Conservation (phyloP, 768 basidiomycete genomes). For the Coprinopsis sp. region DNA sequence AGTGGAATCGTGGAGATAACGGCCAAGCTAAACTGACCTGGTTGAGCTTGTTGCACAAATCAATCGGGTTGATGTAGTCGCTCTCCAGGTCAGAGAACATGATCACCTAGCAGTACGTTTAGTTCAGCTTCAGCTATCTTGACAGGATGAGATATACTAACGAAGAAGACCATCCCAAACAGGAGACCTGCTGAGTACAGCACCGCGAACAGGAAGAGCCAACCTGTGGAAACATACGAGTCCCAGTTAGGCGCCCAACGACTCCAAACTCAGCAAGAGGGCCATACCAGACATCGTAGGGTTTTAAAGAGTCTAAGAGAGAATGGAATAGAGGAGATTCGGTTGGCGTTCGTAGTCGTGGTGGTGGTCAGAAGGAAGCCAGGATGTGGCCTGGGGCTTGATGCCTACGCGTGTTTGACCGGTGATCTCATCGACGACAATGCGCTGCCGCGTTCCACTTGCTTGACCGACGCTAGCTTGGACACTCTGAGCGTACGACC, state of each 20-base stretch:
- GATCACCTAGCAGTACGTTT: constrained; percentile 74
- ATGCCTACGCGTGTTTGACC: too few species aligned
- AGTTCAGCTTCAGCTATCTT: background rate
- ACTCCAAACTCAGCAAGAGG: background rate
- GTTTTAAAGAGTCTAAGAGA: background rate
- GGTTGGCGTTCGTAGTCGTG: too few species aligned
- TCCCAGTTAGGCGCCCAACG: background rate
- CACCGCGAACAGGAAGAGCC: constrained; percentile 96
- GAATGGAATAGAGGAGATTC: background rate
- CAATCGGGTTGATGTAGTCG: constrained; percentile 99
- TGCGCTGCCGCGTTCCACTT: too few species aligned
- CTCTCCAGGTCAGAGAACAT: constrained; percentile 99
- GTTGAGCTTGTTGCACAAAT: constrained; percentile 98
- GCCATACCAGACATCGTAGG: background rate
- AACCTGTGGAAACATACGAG: constrained; percentile 63
- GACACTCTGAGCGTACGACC: too few species aligned
- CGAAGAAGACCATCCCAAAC: constrained; percentile 99
- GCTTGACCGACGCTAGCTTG: too few species aligned
- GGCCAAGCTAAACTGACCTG: too few species aligned
- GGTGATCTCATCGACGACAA: too few species aligned
- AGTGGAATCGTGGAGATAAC: too few species aligned
- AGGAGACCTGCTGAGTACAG: constrained; percentile 91
- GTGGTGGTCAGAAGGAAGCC: too few species aligned
- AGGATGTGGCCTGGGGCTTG: too few species aligned
- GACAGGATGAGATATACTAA: constrained; percentile 39